These are phyloP conservation scores for Aspergillus bertholletiae DNA, from an alignment of 495 filamentous ascomycete genomes.

Conservation along the genomic window DNA sequence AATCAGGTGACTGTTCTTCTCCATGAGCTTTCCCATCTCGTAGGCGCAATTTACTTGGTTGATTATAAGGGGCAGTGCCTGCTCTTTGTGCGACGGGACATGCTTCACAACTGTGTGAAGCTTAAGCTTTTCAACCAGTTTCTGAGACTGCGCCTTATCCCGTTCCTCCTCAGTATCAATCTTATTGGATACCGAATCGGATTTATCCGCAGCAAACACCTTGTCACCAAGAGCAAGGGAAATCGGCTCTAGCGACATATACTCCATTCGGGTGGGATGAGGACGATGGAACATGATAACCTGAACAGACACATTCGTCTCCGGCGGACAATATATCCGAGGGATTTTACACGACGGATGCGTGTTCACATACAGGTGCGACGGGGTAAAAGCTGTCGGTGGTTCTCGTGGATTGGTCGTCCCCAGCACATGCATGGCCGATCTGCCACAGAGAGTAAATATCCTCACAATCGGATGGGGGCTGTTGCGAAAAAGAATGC, in stretches of 20 bases:
- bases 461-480: conserved; percentile 78
- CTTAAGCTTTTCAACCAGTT: conserved; percentile 84
- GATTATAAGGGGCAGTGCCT: conserved; percentile 73
- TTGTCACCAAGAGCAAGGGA: conserved; percentile 85
- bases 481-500: conserved; percentile 78
- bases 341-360: conserved; percentile 56
- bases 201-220: conserved; percentile 24
- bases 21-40: conserved; percentile 78
- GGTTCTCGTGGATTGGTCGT: conserved; percentile 59
- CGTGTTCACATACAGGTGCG: conserved; percentile 67
- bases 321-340: conserved; percentile 64
- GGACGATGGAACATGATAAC: conserved; percentile 86
- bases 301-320: conserved; percentile 65
- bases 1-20: conserved; percentile 81
- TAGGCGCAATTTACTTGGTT: conserved; percentile 96
- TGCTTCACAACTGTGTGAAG: conserved; percentile 80
- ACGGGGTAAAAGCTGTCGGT: conserved; percentile 55
- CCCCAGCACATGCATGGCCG: conserved; percentile 82
- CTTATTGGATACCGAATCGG: conserved; percentile 21
- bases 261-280: conserved; percentile 88
- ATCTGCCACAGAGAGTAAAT: conserved; percentile 77
- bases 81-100: conserved; percentile 75
- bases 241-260: conserved; percentile 88
- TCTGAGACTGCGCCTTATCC: conserved; percentile 56
- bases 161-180: conserved; percentile 53